Conservation (phyloP, 768 basidiomycete genomes). For the Saitozyma podzolica region DNA sequence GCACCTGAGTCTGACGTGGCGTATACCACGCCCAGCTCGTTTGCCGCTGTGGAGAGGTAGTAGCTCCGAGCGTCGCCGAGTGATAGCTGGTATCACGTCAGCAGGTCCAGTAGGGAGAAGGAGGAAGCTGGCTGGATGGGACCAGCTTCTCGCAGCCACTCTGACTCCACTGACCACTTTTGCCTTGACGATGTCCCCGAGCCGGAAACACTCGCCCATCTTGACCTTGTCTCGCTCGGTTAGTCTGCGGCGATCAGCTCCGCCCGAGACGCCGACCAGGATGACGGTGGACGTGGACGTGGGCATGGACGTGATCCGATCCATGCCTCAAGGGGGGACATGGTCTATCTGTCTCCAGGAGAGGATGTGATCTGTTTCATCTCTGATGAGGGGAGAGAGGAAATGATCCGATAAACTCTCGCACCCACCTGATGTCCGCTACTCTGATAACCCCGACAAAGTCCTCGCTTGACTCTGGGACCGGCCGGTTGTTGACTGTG, state of each 20-base stretch:
- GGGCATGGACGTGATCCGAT: not conserved
- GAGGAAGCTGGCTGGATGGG: too few relatives aligned
- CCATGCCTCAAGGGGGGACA: not conserved
- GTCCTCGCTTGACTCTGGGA: conserved; percentile 49
- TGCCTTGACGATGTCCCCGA: conserved; percentile 53
- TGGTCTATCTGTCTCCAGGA: too few relatives aligned
- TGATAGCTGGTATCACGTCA: conserved; percentile 37
- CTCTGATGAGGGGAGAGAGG: not conserved
- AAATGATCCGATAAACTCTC: too few relatives aligned
- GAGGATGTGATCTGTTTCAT: not conserved
- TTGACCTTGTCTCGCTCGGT: conserved; percentile 48
- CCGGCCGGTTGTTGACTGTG: conserved; percentile 47
- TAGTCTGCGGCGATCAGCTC: conserved; percentile 19
- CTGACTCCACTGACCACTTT: conserved; percentile 44
- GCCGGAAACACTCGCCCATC: conserved; percentile 52
- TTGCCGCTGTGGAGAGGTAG: conserved; percentile 52
- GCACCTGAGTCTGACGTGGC: conserved; percentile 50
- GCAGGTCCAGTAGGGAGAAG: not conserved
- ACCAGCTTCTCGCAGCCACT: too few relatives aligned
- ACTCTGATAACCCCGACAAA: conserved; percentile 51
- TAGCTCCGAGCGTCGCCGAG: conserved; percentile 53
- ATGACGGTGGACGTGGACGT: not conserved
- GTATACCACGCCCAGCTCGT: conserved; percentile 52
- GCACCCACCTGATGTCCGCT: conserved; percentile 47
- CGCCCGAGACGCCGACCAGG: not conserved